Evolutionary conservation across 192 early-diverging fungal genomes (phyloP), one percentile per base, ranked within the genome.

Genomic region (Coemansia sp.): DNA sequence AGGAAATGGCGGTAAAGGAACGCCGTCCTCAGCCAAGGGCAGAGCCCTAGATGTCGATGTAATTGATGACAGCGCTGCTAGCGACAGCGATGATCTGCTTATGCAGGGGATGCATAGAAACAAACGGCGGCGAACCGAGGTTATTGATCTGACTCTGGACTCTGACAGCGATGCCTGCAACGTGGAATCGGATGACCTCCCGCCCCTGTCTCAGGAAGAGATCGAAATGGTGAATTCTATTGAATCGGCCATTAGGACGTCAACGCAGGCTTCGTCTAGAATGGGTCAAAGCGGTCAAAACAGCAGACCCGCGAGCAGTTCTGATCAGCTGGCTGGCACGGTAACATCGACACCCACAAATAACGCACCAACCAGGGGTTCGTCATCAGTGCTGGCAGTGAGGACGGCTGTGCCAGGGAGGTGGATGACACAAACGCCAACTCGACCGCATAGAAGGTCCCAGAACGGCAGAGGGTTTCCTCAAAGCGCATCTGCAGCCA

Each of bases 101-200:
- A 19, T 45, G 9, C 63, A 53, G 12, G 8, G 7, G 11, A 9
- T 23, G 18, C 12, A 37, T 13, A 43, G 42, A 26, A 79, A 62
- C 50, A 84, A 85, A 67, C 77, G 85, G n/a, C 75, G 67, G 42
- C 75, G 84, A 18, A 67, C 78, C 10, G 87, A 89, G 23, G 73
- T 87, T 44, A 85, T 92, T 48, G 90, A 92, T 67, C 72, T 92
- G 42, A 92, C 89, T 4, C 77, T 90, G 2, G 80, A 83, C 10
- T 72, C 75, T 5, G 74, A 83, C 43, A 62, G 61, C 41, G 65
- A 70, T 42, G 44, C 37, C 6, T 54, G 52, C 23, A 59, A 16
- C n/a, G 8, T 59, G 32, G 57, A 38, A 10, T 41, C 12, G 4
- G 45, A 49, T 9, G 74, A 75, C 11, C 19, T 71, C 44, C 57